A percentile compares a stretch with the other conserved stretches of the same genome.
These are phyloP conservation scores for Fusarium mexicanum DNA, from an alignment of 2,329 filamentous ascomycete genomes.

Conservation along the genomic window DNA sequence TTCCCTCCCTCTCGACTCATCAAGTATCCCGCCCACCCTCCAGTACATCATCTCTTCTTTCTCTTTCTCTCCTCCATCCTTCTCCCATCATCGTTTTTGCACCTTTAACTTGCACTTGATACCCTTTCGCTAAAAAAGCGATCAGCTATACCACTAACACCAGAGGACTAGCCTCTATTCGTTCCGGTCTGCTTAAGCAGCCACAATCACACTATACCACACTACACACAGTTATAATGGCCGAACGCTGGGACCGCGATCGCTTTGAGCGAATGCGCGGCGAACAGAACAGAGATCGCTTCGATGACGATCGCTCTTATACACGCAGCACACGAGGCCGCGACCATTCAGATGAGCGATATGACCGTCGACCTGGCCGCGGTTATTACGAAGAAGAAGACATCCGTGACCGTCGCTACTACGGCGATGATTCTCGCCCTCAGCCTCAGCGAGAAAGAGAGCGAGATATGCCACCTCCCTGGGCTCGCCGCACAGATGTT, in stretches of 20 bases:
- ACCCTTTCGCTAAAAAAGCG: conserved; percentile 6
- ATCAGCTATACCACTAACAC: conserved; percentile 9
- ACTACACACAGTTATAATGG: conserved; percentile 36
- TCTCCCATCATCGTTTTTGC: background rate
- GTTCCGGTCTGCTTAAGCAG: conserved; percentile 15
- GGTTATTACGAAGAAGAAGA: conserved; percentile 60
- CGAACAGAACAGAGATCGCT: conserved; percentile 60
- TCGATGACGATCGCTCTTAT: conserved; percentile 63
- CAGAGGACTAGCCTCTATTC: conserved; percentile 19
- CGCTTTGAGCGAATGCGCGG: conserved; percentile 56
- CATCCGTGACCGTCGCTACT: conserved; percentile 61
- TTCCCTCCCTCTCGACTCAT: conserved; percentile 27
- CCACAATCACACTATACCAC: conserved; percentile 7
- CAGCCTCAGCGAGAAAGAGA: conserved; percentile 46
- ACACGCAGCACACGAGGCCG: conserved; percentile 51
- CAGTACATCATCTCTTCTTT: conserved; percentile 16
- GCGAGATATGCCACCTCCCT: conserved; percentile 49
- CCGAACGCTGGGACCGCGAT: conserved; percentile 64
- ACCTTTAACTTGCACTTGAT: conserved; percentile 4
- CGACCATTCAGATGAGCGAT: conserved; percentile 58
- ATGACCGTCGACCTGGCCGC: conserved; percentile 55
- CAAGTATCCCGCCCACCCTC: conserved; percentile 39
- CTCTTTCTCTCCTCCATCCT: conserved; percentile 14
- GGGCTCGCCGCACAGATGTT: conserved; percentile 63
- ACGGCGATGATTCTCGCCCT: conserved; percentile 63